Evolutionary conservation across 2,329 filamentous ascomycete species (phyloP), one percentile per base, ranked within the genome.

Genomic region (Meredithiella fracta): DNA sequence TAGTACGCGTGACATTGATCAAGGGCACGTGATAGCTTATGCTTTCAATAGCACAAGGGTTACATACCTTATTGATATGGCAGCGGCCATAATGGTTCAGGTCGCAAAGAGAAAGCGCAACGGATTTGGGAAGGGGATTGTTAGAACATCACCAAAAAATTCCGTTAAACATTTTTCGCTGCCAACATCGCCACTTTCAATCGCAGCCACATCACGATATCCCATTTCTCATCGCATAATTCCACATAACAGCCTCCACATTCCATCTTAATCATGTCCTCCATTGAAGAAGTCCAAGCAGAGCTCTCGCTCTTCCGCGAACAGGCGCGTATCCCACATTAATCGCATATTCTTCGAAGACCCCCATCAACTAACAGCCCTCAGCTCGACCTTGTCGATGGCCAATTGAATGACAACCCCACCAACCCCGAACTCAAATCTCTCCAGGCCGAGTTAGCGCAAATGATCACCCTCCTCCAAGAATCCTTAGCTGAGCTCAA

Each of bases 401-500:
- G 79, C 56, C 85, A 86, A 61, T 79, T 94, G 57, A 82, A 84
- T 68, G 82, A 85, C 68, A 86, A 92, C 64, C 83, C 89, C 60
- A 83, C 85, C 58, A 91, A 88, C 68, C 73, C 73, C 64, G 88
- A 91, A 69, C 80, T 94, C 64, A 76, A 83, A 64, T 79, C 77
- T 65, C 79, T 95, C 67, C 83, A 85, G 70, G 73, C 78, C 67
- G 88, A 94, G 75, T 80, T 95, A 71, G 78, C 87, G 74, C 78
- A 83, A 71, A 80, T 87, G 69, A 84, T 97, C 69, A 76, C 78
- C 67, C 78, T 89, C 63, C 80, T 88, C 69, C 80, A 90, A 73
- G 81, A 83, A 65, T 80, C 83, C 63, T 84, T 96, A 68, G 82
- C 83, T 71, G 86, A 92, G 69, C 76, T 92, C 67, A 83, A 85